These are phyloP conservation scores for Holtermannia corniformis DNA, from an alignment of 768 basidiomycete species.

Conservation along the genomic window DNA sequence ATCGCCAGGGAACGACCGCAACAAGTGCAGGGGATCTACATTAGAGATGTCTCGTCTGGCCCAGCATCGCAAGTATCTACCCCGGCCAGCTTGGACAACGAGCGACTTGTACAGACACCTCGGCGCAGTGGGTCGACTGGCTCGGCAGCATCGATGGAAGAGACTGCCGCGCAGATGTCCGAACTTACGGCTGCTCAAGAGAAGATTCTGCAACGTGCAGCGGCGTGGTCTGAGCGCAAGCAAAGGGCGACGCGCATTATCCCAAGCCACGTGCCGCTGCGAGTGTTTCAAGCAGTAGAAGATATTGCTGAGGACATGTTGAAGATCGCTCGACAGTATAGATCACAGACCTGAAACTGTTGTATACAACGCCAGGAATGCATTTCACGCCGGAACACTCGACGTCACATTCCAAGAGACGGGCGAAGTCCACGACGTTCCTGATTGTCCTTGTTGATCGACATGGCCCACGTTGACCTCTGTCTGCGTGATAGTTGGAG, in stretches of 20 bases:
- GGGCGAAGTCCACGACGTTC: too few relatives aligned
- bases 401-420: too few relatives aligned
- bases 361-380: too few relatives aligned
- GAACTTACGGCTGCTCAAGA: conserved; percentile 7
- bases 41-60: conserved; percentile 58
- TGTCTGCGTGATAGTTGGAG: too few relatives aligned
- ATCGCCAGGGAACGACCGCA: conserved; percentile 56
- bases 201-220: conserved; percentile 12
- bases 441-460: too few relatives aligned
- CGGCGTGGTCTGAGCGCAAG: conserved; percentile 6
- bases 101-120: background rate
- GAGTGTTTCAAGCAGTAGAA: conserved; percentile 1
- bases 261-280: conserved; percentile 1
- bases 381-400: too few relatives aligned
- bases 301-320: conserved; percentile 3
- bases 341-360: too few relatives aligned
- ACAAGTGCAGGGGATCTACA: conserved; percentile 69
- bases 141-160: background rate
- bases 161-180: background rate
- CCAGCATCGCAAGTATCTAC: conserved; percentile 7
- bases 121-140: background rate
- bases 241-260: background rate
- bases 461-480: too few relatives aligned
- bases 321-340: too few relatives aligned
- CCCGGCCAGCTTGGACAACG: background rate